These are phyloP conservation scores for Pseudonectria foliicola DNA, from an alignment of 2,329 filamentous ascomycete species.

Conservation along the genomic window DNA sequence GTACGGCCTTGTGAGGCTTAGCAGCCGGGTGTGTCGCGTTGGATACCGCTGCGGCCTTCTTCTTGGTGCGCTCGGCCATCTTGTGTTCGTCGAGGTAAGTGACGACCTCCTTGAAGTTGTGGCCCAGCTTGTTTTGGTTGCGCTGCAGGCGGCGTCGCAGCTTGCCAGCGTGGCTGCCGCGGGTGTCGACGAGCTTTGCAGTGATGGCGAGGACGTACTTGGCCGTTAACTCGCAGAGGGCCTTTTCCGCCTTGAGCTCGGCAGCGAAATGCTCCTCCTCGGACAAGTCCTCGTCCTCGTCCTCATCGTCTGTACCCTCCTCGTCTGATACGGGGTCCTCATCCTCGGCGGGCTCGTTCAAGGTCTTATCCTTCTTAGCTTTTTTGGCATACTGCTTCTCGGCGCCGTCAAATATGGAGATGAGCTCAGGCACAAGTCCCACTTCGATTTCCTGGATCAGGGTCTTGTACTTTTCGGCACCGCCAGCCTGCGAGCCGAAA, in stretches of 20 bases:
- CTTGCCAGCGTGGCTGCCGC: conserved; percentile 51
- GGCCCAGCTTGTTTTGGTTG: conserved; percentile 74
- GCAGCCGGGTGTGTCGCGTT: conserved; percentile 19
- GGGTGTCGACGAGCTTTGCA: conserved; percentile 64
- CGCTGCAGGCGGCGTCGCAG: conserved; percentile 66
- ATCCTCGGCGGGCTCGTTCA: conserved; percentile 60
- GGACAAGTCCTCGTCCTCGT: conserved; percentile 46
- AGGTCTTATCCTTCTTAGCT: conserved; percentile 46
- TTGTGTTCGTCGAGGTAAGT: conserved; percentile 69
- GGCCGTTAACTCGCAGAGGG: conserved; percentile 75
- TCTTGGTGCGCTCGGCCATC: conserved; percentile 37
- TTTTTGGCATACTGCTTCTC: conserved; percentile 75
- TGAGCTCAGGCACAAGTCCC: conserved; percentile 58
- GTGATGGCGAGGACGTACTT: conserved; percentile 78
- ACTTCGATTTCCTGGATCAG: conserved; percentile 63
- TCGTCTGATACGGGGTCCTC: conserved; percentile 66
- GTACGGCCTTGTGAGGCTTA: conserved; percentile 27
- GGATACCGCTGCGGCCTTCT: conserved; percentile 25
- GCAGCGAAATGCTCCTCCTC: conserved; percentile 54
- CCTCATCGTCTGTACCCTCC: conserved; percentile 44
- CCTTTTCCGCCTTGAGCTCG: conserved; percentile 72
- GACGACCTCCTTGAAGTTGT: conserved; percentile 79
- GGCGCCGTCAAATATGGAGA: conserved; percentile 68
- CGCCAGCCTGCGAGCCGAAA: conserved; percentile 17
- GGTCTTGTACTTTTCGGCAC: conserved; percentile 25